Conservation (phyloP, 1,139 yeast species). For the Debaryomyces robertsiae region DNA sequence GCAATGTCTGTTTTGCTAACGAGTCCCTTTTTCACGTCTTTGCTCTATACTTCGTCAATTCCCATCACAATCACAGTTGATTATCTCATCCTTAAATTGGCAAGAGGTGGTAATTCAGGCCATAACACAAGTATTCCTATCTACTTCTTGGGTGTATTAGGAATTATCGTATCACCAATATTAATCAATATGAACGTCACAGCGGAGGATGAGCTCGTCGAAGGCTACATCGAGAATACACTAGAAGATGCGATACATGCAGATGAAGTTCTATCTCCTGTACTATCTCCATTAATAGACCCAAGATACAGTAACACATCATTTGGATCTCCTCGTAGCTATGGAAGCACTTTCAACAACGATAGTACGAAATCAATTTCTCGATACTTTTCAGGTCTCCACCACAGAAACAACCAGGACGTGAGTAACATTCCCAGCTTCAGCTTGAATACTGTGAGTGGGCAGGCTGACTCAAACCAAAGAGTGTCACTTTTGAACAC, state of each 20-base stretch:
- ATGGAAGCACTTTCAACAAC: too few relatives aligned
- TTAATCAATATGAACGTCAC: constrained; percentile 47
- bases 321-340: constrained; percentile 1
- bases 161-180: constrained; percentile 50
- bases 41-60: constrained; percentile 54
- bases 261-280: constrained; percentile 50
- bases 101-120: constrained; percentile 20
- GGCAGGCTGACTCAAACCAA: constrained; percentile 18
- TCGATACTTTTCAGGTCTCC: too few relatives aligned
- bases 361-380: too few relatives aligned
- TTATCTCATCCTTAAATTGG: constrained; percentile 31
- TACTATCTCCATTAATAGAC: constrained; percentile 44
- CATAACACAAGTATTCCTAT: constrained; percentile 28
- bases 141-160: constrained; percentile 48
- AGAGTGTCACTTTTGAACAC: constrained; percentile 9
- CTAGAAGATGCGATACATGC: constrained; percentile 49
- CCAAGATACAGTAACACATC: constrained; percentile 13
- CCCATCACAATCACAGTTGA: constrained; percentile 56
- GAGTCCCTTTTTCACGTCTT: constrained; percentile 55
- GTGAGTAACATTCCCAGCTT: neutral
- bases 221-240: constrained; percentile 51
- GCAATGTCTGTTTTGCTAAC: constrained; percentile 55
- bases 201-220: constrained; percentile 49
- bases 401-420: constrained; percentile 13
- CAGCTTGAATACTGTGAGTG: neutral